phyloP scores from a whole-genome alignment of 2,329 filamentous ascomycete species.

The Fusarium burgessii region DNA sequence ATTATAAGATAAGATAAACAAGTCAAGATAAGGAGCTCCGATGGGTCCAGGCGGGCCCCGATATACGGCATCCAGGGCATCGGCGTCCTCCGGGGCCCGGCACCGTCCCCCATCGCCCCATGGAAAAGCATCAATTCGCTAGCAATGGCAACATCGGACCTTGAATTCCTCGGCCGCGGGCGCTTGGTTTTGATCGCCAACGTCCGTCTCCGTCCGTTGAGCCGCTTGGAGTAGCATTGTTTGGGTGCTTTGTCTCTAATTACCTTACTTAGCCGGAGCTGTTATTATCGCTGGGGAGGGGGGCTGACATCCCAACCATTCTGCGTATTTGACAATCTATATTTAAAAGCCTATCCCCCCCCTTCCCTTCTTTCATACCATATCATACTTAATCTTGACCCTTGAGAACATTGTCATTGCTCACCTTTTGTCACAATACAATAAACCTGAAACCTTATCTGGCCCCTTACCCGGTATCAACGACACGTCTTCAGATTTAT shows the following conservation, averaged over 20 bases:
- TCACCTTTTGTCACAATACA: constrained; percentile 3
- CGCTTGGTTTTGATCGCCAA: constrained; percentile 41
- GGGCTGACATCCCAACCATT: constrained; percentile 37
- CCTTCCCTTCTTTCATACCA: not conserved
- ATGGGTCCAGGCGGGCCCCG: constrained; percentile 38
- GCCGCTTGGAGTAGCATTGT: constrained; percentile 24
- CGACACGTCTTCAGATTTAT: constrained; percentile 9
- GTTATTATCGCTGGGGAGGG: constrained; percentile 18
- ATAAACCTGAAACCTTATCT: constrained; percentile 18
- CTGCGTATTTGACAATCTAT: constrained; percentile 27
- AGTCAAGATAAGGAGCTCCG: constrained; percentile 29
- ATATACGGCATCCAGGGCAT: constrained; percentile 36
- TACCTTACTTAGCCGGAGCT: constrained; percentile 9
- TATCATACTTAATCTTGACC: not conserved
- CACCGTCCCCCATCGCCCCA: constrained; percentile 43
- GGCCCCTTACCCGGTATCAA: constrained; percentile 3
- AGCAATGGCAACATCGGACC: constrained; percentile 17
- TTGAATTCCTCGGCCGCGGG: constrained; percentile 37
- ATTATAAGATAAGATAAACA: constrained; percentile 31
- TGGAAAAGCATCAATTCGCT: constrained; percentile 36
- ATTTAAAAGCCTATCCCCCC: constrained; percentile 34
- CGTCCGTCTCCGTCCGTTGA: constrained; percentile 42
- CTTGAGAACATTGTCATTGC: constrained; percentile 2
- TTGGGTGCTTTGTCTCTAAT: not conserved
- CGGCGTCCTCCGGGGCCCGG: constrained; percentile 47